phyloP scores from a whole-genome alignment of 139 green algal species.

The Volvox reticuliferus region DNA sequence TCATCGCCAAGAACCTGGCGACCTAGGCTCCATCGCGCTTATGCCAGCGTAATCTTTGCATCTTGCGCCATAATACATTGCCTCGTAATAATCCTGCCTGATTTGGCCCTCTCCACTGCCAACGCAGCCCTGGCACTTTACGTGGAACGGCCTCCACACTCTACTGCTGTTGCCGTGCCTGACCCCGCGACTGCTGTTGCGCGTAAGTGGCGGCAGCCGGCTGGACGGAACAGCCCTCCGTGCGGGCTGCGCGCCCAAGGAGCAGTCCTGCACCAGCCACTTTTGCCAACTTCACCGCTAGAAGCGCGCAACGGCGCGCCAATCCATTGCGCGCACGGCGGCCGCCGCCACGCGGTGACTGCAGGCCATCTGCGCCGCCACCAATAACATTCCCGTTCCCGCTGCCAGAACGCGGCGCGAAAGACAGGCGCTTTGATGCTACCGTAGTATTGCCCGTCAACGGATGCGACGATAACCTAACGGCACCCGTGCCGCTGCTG shows the following conservation, averaged over 20 bases:
- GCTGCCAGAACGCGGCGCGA: neutral
- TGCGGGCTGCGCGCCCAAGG: neutral
- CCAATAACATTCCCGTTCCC: neutral
- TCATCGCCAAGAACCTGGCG: too few relatives aligned
- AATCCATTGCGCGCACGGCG: neutral
- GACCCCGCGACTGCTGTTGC: neutral
- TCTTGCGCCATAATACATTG: too few relatives aligned
- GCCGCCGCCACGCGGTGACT: neutral
- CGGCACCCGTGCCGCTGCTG: neutral
- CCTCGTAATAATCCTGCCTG: too few relatives aligned
- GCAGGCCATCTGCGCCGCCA: neutral
- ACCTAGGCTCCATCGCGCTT: too few relatives aligned
- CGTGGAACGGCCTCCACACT: neutral
- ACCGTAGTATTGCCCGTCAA: neutral
- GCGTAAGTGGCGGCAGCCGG: neutral
- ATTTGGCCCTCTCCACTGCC: neutral
- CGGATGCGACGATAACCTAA: neutral
- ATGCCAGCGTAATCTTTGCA: too few relatives aligned
- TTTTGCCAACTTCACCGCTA: constrained; percentile 26
- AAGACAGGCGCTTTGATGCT: neutral
- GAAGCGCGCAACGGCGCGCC: neutral
- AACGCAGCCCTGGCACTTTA: neutral
- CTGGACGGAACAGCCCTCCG: neutral
- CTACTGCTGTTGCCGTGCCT: neutral
- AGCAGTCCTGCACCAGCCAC: constrained; percentile 37